A percentile compares a stretch with the other conserved stretches of the same genome.
These are phyloP conservation scores for Lactifluus rugatus DNA, from an alignment of 768 basidiomycete species.

Conservation along the genomic window DNA sequence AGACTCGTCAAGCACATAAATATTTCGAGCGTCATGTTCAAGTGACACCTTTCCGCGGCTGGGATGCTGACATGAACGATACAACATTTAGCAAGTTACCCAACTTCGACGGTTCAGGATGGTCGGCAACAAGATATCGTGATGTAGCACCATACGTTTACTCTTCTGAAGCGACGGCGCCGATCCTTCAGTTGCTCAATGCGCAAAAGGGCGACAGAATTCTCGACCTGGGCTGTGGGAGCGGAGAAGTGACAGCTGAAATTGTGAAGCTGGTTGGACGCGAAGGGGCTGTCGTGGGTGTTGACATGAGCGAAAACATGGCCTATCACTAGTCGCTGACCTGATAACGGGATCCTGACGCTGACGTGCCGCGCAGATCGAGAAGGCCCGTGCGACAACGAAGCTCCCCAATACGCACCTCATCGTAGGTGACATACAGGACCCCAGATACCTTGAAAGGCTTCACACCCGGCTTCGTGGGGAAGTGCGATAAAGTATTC, in stretches of 20 bases:
- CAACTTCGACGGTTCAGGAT: constrained; percentile 23
- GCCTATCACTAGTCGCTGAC: constrained; percentile 29
- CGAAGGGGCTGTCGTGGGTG: constrained; percentile 49
- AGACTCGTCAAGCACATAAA: neutral
- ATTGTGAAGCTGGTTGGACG: constrained; percentile 44
- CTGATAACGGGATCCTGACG: neutral
- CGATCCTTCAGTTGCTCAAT: constrained; percentile 52
- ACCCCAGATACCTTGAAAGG: neutral
- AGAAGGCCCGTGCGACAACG: constrained; percentile 31
- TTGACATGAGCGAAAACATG: constrained; percentile 67
- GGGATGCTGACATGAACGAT: neutral
- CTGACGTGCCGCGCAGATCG: constrained; percentile 33
- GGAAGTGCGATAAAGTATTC: constrained; percentile 65
- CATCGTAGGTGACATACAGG: constrained; percentile 46
- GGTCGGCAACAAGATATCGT: constrained; percentile 55
- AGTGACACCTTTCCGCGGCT: too few species aligned
- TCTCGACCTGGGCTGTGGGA: constrained; percentile 75
- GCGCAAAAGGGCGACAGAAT: constrained; percentile 59
- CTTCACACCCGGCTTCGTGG: constrained; percentile 25
- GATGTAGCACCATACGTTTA: constrained; percentile 65
- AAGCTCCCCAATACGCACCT: constrained; percentile 4
- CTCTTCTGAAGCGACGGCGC: constrained; percentile 39
- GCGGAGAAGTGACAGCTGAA: constrained; percentile 60
- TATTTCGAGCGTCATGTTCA: neutral
- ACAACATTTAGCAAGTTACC: neutral